phyloP scores from a whole-genome alignment of 2,329 filamentous ascomycete genomes.

The Neurospora sp. region DNA sequence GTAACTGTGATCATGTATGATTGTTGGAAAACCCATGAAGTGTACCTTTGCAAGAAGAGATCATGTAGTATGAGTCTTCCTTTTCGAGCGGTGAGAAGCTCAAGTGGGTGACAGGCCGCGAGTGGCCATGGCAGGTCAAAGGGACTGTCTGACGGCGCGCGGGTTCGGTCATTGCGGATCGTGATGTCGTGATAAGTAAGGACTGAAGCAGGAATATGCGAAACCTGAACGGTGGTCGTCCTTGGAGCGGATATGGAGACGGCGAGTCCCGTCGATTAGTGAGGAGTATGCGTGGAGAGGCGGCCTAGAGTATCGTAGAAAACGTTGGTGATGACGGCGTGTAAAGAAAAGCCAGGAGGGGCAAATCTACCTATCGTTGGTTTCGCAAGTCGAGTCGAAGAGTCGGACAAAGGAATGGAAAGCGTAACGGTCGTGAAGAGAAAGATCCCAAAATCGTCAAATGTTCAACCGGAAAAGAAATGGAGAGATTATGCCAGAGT shows the following conservation, averaged over 20 bases:
- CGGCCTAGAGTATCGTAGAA: background rate
- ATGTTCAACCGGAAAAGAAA: slow-evolving; percentile 1
- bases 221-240: background rate
- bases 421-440: slow-evolving; percentile 17
- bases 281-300: background rate
- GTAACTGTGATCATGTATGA: slow-evolving; percentile 1
- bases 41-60: slow-evolving; percentile 82
- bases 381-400: slow-evolving; percentile 1
- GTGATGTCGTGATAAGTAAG: background rate
- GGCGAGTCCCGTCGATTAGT: background rate
- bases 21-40: background rate
- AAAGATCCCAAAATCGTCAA: slow-evolving; percentile 6
- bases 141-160: slow-evolving; percentile 59
- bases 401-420: slow-evolving; percentile 8
- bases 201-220: background rate
- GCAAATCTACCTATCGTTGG: slow-evolving; percentile 4
- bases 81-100: slow-evolving; percentile 78
- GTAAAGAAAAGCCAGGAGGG: slow-evolving; percentile 9
- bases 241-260: background rate
- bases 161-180: slow-evolving; percentile 21
- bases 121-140: slow-evolving; percentile 89
- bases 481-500: slow-evolving; percentile 7
- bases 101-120: slow-evolving; percentile 82
- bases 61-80: slow-evolving; percentile 79
- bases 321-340: background rate